Base-by-base conservation (phyloP, 371 early-diverging fungal species). In the Mucor piriformis region DNA sequence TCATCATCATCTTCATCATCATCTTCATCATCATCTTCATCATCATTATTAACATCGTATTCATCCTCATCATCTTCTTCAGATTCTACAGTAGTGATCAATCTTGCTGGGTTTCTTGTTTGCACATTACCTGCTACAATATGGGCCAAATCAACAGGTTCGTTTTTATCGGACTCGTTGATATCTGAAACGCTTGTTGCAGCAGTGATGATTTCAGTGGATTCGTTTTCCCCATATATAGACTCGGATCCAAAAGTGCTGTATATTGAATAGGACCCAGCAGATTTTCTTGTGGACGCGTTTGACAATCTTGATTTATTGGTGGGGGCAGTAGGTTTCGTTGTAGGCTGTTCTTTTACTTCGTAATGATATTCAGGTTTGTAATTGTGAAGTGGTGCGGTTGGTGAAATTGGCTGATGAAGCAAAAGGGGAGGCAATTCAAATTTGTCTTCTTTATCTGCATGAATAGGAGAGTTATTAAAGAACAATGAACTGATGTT, bases 251-350 rank as follows among this genome's bases (percentile, higher is more conserved):
- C 59, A 69, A 70, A 73, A 21, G 77, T 73, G 42, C 73, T 72
- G 53, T 76, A 76, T 7, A 76, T 63, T 7, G 76, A 75, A 53
- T 67, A 65, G 3, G 73, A 67, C n/a, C 61, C 70, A 6, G 70
- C 59, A 10, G 73, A 76, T 51, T 72, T 72, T 29, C 69, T 63
- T 0, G 70, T 67, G 21, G 74, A 74, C 32, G 63, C 61, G 37
- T 56, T 54, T 15, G 72, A 74, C 69, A 66, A 69, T 33, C 67
- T 50, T 7, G 42, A 12, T 11, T 55, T 43, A 16, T 21, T 57
- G 3, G 10, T 13, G 21, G 48, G 0, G 42, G 54, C 8, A 43
- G 8, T 18, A 12, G 43, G 18, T 43, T 18, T 21, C 20, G 23
- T 23, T 0, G 57, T 35, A 23, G 46, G 57, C 23, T 35, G 57